Percentiles rank a stretch among this genome's conserved stretches.
phyloP scores from a whole-genome alignment of 2,329 filamentous ascomycete species.

The Fusarium sacchari region DNA sequence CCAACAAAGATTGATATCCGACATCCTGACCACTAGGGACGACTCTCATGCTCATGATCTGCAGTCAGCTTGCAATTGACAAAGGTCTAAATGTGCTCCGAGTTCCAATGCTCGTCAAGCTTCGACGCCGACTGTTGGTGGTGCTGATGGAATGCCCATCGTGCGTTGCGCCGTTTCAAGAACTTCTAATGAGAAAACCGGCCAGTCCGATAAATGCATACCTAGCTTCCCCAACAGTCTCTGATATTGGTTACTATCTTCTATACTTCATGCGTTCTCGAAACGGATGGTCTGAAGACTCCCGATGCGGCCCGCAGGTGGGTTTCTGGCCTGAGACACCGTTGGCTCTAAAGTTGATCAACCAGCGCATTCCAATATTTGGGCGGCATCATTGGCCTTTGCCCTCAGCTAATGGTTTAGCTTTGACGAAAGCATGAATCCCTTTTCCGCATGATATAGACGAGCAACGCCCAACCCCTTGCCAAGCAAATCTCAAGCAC shows the following conservation, averaged over 20 bases:
- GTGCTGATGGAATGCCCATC: background rate
- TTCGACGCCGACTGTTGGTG: background rate
- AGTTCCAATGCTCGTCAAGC: background rate
- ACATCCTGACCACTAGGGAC: background rate
- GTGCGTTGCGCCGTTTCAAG: background rate
- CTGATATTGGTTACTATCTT: background rate
- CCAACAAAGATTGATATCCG: background rate
- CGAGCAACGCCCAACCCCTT: background rate
- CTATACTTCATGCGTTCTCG: background rate
- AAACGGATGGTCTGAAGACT: background rate
- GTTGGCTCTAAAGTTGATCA: constrained; percentile 13
- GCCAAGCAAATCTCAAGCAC: constrained; percentile 5
- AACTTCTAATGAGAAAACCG: too few relatives aligned
- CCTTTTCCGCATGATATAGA: background rate
- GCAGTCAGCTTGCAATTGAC: background rate
- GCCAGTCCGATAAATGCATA: background rate
- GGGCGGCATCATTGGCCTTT: background rate
- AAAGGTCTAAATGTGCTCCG: background rate
- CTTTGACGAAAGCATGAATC: background rate
- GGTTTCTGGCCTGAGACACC: background rate
- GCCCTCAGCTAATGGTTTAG: background rate
- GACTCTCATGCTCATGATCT: background rate
- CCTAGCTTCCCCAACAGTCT: background rate
- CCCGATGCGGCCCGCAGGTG: background rate
- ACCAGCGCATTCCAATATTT: constrained; percentile 10